Conservation (phyloP, 2,329 filamentous ascomycete genomes). For the Claviceps capensis region DNA sequence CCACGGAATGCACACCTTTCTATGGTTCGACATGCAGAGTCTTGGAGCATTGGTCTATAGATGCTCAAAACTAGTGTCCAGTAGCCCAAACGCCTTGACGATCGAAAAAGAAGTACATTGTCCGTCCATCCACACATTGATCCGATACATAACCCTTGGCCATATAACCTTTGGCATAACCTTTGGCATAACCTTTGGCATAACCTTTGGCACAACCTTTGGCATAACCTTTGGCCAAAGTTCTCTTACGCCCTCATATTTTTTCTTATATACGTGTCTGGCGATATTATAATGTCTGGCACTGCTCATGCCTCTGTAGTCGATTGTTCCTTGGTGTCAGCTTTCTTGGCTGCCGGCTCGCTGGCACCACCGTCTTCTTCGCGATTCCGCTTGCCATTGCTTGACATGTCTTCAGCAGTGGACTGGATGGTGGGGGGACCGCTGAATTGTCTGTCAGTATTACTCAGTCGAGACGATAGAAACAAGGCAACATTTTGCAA, state of each 20-base stretch:
- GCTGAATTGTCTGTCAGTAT: slow-evolving; percentile 10
- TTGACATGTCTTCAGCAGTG: slow-evolving; percentile 22
- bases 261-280: neutral
- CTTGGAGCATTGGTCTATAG: neutral
- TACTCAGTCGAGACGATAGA: neutral
- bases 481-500: neutral
- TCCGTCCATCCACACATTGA: neutral
- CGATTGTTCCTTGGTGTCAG: slow-evolving; percentile 35
- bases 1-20: no score
- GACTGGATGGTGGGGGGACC: slow-evolving; percentile 29
- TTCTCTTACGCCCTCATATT: neutral
- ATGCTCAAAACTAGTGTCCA: slow-evolving; percentile 1
- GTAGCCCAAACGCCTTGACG: slow-evolving; percentile 1
- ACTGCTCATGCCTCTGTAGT: slow-evolving; percentile 3
- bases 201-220: no score
- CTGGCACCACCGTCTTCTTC: slow-evolving; percentile 32
- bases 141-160: neutral
- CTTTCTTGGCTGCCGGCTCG: slow-evolving; percentile 47
- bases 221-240: neutral
- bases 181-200: no score
- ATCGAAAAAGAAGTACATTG: neutral
- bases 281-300: neutral
- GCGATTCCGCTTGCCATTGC: slow-evolving; percentile 39
- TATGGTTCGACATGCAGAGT: neutral
- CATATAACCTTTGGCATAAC: neutral